Percentiles rank a stretch among this genome's conserved stretches.
phyloP scores from a whole-genome alignment of 192 early-diverging fungal species.

The Nowakowskiella sp. region DNA sequence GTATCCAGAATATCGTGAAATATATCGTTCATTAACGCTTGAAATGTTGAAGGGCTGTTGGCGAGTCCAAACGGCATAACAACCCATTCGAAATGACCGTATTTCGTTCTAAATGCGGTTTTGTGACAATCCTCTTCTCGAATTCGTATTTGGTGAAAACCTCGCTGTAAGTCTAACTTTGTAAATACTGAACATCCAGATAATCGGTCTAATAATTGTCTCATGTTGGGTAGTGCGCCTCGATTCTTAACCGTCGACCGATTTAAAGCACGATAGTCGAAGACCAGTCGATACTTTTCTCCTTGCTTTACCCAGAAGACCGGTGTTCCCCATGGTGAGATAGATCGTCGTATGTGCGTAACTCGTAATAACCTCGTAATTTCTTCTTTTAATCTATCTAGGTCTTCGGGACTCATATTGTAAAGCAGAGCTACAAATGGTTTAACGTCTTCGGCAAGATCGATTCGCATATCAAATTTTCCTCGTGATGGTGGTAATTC shows the following conservation, averaged over 20 bases:
- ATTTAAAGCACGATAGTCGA: constrained; percentile 10
- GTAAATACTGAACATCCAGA: constrained; percentile 1
- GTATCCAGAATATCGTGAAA: constrained; percentile 21
- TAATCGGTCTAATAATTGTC: constrained; percentile 7
- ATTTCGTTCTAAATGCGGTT: constrained; percentile 28
- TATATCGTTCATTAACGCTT: constrained; percentile 33
- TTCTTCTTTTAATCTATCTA: constrained; percentile 7
- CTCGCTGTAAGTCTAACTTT: constrained; percentile 6
- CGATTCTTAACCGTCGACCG: constrained; percentile 1
- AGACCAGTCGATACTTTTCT: constrained; percentile 13
- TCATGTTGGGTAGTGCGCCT: constrained; percentile 11
- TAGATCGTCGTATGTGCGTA: constrained; percentile 8
- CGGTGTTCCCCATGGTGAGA: constrained; percentile 10
- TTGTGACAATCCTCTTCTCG: constrained; percentile 10
- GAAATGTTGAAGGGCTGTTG: constrained; percentile 53
- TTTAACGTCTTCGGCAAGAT: not conserved
- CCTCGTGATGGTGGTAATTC: constrained; percentile 6
- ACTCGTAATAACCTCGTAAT: not conserved
- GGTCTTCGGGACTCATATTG: constrained; percentile 9
- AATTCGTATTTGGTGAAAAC: constrained; percentile 19
- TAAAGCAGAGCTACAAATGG: constrained; percentile 2
- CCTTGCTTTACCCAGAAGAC: constrained; percentile 12
- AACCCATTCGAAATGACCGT: constrained; percentile 38
- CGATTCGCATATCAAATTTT: too few relatives aligned
- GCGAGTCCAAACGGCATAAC: constrained; percentile 59